Evolutionary conservation across 2,329 filamentous ascomycete species (phyloP).

Genomic region (Exophiala alcalophila): DNA sequence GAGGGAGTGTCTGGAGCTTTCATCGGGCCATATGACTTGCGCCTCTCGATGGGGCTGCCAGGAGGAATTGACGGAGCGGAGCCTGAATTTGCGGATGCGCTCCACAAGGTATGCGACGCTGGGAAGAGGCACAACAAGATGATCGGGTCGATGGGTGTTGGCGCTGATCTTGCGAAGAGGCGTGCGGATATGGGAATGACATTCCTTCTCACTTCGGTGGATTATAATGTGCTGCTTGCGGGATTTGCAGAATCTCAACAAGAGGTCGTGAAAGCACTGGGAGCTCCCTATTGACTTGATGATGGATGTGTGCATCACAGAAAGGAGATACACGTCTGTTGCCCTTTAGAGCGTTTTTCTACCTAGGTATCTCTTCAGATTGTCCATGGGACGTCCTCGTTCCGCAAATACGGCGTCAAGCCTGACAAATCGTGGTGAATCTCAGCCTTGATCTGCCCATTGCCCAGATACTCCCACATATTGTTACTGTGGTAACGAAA

Average conservation of each 20-base stretch:
- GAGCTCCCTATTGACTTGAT: too few species aligned
- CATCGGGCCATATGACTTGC: slow-evolving; percentile 7
- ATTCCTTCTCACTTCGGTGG: slow-evolving; percentile 4
- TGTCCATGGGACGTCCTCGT: slow-evolving; percentile 1
- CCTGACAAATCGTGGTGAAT: slow-evolving; percentile 3
- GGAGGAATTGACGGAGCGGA: slow-evolving; percentile 7
- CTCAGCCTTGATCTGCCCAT: slow-evolving; percentile 45
- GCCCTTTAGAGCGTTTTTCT: too few species aligned
- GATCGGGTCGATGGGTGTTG: slow-evolving; percentile 1
- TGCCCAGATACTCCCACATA: slow-evolving; percentile 40
- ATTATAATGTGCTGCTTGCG: slow-evolving; percentile 4
- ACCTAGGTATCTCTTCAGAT: too few species aligned
- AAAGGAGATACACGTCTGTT: too few species aligned
- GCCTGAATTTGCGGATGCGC: slow-evolving; percentile 3
- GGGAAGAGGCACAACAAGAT: not conserved
- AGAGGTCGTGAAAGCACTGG: too few species aligned
- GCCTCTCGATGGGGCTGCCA: slow-evolving; percentile 5
- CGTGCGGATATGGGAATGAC: slow-evolving; percentile 4
- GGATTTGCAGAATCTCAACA: slow-evolving; percentile 4
- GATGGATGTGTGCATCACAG: too few species aligned
- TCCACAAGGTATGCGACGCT: not conserved
- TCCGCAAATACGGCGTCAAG: slow-evolving; percentile 8
- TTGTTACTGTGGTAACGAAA: slow-evolving; percentile 38
- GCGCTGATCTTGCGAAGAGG: not conserved
- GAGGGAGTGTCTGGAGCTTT: slow-evolving; percentile 5